Conservation (phyloP, 2,329 filamentous ascomycete genomes). For the Cordyceps farinosa region DNA sequence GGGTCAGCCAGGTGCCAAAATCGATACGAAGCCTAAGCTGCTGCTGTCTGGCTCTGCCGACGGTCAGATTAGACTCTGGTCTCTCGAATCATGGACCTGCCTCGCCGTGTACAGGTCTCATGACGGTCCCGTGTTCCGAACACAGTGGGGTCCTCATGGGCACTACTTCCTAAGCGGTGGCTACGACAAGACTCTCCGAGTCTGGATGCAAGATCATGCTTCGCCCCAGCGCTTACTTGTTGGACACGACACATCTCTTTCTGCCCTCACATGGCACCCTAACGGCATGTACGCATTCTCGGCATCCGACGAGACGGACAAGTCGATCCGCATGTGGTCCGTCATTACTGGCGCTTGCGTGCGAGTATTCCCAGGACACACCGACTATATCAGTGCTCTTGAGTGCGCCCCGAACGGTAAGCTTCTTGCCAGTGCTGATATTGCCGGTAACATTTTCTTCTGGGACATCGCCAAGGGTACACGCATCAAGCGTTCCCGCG, state of each 20-base stretch:
- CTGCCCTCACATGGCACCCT: conserved; percentile 87
- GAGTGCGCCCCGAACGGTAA: conserved; percentile 85
- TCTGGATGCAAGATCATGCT: conserved; percentile 92
- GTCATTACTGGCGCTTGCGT: conserved; percentile 84
- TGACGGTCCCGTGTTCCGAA: conserved; percentile 81
- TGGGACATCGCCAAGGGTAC: conserved; percentile 90
- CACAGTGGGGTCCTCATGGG: conserved; percentile 86
- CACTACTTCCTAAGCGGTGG: conserved; percentile 91
- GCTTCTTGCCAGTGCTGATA: conserved; percentile 85
- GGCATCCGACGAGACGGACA: conserved; percentile 77
- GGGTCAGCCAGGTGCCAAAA: conserved; percentile 36
- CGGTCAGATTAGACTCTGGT: conserved; percentile 88
- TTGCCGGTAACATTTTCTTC: conserved; percentile 83
- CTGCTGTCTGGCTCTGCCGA: conserved; percentile 86
- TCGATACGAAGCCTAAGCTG: conserved; percentile 63
- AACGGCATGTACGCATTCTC: conserved; percentile 95
- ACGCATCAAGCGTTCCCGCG: conserved; percentile 86
- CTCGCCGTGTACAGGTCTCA: conserved; percentile 93
- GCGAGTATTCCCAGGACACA: conserved; percentile 88
- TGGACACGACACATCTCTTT: conserved; percentile 91
- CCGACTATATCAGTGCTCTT: conserved; percentile 78
- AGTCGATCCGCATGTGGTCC: conserved; percentile 96
- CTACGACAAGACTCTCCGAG: conserved; percentile 82
- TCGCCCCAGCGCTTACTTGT: conserved; percentile 84
- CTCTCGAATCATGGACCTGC: conserved; percentile 85